Conservation (phyloP, 495 filamentous ascomycete genomes). For the Podospora pseudopauciseta region DNA sequence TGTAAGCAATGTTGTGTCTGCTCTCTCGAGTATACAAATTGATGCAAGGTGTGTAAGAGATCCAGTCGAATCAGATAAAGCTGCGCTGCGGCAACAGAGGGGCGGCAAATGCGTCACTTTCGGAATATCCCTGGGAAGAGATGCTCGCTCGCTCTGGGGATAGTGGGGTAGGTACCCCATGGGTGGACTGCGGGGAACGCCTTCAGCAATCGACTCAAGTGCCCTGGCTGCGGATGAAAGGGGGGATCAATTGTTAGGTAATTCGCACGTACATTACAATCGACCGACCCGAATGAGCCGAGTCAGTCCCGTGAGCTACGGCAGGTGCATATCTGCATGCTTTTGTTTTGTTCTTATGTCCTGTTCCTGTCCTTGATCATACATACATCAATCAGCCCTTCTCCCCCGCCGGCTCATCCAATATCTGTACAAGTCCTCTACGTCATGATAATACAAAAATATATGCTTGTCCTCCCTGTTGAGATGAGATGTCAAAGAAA, state of each 20-base stretch:
- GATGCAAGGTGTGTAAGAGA: not conserved
- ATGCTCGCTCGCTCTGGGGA: not conserved
- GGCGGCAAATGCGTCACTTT: not conserved
- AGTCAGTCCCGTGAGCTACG: not conserved
- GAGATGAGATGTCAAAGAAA: conserved; percentile 3
- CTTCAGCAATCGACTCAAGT: not conserved
- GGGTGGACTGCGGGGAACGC: not conserved
- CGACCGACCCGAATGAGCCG: not conserved
- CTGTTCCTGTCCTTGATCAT: not conserved
- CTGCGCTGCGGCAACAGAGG: not conserved
- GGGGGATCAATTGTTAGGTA: not conserved
- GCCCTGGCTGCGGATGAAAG: not conserved
- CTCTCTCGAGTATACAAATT: not conserved
- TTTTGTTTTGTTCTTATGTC: not conserved
- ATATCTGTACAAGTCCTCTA: not conserved
- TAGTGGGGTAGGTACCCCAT: not conserved
- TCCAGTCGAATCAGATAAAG: not conserved
- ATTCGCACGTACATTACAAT: not conserved
- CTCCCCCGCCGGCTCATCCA: not conserved
- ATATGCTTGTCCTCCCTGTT: conserved; percentile 2
- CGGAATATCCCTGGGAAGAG: not conserved
- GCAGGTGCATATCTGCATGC: not conserved
- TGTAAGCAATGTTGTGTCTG: not conserved
- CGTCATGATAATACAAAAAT: conserved; percentile 1
- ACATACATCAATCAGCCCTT: not conserved